These are phyloP conservation scores for Tylopilus intermedius DNA, from an alignment of 768 basidiomycete genomes.

Conservation along the genomic window DNA sequence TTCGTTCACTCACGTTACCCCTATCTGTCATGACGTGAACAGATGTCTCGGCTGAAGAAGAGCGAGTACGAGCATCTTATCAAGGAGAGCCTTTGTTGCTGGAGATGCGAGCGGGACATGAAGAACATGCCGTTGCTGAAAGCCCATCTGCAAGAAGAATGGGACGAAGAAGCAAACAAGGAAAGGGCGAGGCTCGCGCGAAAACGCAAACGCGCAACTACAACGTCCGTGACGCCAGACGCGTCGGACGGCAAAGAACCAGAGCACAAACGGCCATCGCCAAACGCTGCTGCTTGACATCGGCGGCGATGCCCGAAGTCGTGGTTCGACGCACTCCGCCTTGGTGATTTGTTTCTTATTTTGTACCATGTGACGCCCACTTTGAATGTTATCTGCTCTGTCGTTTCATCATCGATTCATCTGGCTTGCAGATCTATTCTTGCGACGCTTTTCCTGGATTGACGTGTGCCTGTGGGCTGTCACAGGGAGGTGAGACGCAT, in stretches of 20 bases:
- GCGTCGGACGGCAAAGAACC: conserved; percentile 6
- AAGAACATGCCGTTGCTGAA: conserved; percentile 76
- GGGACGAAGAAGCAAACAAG: conserved; percentile 44
- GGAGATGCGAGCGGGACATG: conserved; percentile 55
- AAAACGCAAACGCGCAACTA: conserved; percentile 35
- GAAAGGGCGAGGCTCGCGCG: conserved; percentile 39
- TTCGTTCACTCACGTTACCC: neutral
- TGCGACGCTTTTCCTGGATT: conserved; percentile 18
- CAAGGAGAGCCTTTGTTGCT: conserved; percentile 65
- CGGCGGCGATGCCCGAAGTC: too few relatives aligned
- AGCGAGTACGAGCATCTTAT: conserved; percentile 60
- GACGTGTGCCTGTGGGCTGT: neutral
- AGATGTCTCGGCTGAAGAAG: conserved; percentile 54
- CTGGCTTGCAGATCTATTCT: neutral
- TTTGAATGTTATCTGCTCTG: conserved; percentile 7
- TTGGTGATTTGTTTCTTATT: neutral
- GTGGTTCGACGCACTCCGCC: too few relatives aligned
- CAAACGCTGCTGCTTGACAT: conserved; percentile 2
- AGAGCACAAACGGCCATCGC: conserved; percentile 13
- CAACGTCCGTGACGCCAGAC: neutral
- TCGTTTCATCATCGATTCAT: neutral
- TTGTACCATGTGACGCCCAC: neutral
- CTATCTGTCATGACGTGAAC: neutral
- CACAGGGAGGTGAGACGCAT: neutral
- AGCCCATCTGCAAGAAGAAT: conserved; percentile 70